Evolutionary conservation across 2,329 filamentous ascomycete genomes (phyloP), one percentile per base, ranked within the genome.

Genomic region (Botrytis porri): DNA sequence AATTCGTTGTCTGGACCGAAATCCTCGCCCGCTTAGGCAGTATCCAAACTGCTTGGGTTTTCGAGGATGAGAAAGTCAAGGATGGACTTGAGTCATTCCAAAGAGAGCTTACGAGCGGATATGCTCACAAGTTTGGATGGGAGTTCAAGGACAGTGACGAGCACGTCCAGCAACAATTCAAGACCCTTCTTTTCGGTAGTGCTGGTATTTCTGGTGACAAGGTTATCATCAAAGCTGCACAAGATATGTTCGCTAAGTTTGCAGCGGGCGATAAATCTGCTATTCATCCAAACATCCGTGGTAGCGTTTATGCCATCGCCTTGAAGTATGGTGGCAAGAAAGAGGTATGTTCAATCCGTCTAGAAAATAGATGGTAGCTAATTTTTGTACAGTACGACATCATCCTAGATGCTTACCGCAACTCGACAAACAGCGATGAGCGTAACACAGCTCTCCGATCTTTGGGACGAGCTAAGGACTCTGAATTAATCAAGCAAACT

Each of bases 1-100:
- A 97, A 79, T 98, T 94, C 77, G 93, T 98, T 57, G 95, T 98
- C 4, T 98, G 95, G 95, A 94, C 93, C 77, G 95, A 98, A 82
- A 93, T 98, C 74, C 88, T 94, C 67, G 88, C 92, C 63, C 91
- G 94, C 64, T 88, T 98, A 74, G 89, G 88, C 37, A 87, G 90
- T n/a, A 88, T 98, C 51, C 92, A 95, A 77, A 88, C 88, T 70
- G 93, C 95, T 12, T 98, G 95, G 95, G 86, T 95, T 65, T 97
- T 97, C 76, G 94, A 98, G 82, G 92, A 97, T 73, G 83, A 91
- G 75, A 86, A 89, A 57, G 84, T 90, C 67, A 91, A 89, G 77
- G 89, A 95, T 75, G 93, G 92, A 8, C 86, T 98, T 61, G 93
- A 95, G 84, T 87, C 89, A 22, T 97, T 98, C 86, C 91, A 97